Conservation (phyloP, 176 grass and related monocot species). For the Aegilops longissima region DNA sequence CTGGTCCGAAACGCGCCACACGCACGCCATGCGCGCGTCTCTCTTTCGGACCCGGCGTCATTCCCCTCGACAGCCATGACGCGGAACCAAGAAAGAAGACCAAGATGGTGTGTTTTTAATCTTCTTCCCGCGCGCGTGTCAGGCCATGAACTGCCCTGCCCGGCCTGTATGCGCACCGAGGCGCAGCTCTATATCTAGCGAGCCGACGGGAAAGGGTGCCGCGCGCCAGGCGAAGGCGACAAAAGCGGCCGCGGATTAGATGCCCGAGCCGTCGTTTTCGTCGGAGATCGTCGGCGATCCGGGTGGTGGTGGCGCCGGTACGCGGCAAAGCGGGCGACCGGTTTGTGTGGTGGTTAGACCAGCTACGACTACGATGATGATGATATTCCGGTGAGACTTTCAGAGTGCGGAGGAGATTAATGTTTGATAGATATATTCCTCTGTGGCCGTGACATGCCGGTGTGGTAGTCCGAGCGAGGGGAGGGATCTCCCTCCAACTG, state of each 20-base stretch:
- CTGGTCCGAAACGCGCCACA: constrained; percentile 53
- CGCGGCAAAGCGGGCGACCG: not conserved
- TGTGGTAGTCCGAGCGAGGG: no score
- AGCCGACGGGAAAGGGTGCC: not conserved
- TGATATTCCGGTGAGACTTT: not conserved
- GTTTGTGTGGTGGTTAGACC: not conserved
- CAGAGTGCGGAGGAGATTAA: no score
- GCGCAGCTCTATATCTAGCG: not conserved
- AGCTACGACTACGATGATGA: not conserved
- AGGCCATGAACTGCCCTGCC: not conserved
- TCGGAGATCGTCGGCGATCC: constrained; percentile 13
- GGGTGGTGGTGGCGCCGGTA: not conserved
- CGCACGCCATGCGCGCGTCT: not conserved
- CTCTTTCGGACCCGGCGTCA: constrained; percentile 49
- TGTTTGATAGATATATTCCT: no score
- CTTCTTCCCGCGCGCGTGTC: not conserved
- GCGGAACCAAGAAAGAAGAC: not conserved
- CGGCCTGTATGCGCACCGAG: no score
- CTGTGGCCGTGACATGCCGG: no score
- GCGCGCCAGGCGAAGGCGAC: constrained; percentile 10
- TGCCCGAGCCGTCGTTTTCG: constrained; percentile 33
- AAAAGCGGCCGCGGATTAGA: constrained; percentile 12
- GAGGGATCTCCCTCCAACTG: not conserved
- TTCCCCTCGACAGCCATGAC: constrained; percentile 54
- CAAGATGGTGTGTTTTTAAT: not conserved